A percentile compares a stretch with the other conserved stretches of the same genome.
Evolutionary conservation across 306 rosid species (phyloP).

Genomic region (Medicago arabica): DNA sequence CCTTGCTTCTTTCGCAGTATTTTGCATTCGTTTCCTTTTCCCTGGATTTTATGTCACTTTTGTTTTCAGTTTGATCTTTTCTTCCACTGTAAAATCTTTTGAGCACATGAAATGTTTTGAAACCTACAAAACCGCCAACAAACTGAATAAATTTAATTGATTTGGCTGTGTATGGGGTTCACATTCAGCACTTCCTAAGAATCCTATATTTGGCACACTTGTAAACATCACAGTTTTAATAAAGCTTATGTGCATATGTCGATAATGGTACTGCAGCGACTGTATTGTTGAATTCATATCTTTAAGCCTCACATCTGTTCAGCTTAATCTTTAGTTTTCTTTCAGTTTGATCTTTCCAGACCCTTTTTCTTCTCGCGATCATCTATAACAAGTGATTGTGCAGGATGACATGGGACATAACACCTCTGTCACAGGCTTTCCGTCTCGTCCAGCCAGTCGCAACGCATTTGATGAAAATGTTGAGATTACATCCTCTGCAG

Average conservation of each 20-base stretch:
- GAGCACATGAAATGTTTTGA: neutral
- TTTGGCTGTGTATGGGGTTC: constrained; percentile 25
- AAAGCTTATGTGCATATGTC: constrained; percentile 1
- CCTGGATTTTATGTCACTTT: constrained; percentile 3
- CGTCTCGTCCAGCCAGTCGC: constrained; percentile 90
- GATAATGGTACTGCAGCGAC: neutral
- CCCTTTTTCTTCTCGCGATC: neutral
- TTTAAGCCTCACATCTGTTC: neutral
- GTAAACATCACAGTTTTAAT: neutral
- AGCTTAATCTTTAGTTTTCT: neutral
- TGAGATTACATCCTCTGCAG: constrained; percentile 64
- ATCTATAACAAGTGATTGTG: constrained; percentile 35
- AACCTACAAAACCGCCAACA: neutral
- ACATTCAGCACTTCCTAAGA: neutral
- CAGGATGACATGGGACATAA: constrained; percentile 88
- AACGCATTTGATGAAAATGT: constrained; percentile 86
- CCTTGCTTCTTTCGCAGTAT: neutral
- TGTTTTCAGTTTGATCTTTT: constrained; percentile 17
- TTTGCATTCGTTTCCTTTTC: constrained; percentile 6
- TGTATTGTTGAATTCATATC: neutral
- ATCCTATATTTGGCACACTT: neutral
- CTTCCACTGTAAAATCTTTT: constrained; percentile 8
- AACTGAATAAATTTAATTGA: neutral
- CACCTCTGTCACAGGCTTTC: constrained; percentile 60
- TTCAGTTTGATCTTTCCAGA: neutral